Evolutionary conservation across 148 eudicot species (phyloP), one percentile per base, ranked within the genome.

Genomic region (Vaccinium macrocarpon): DNA sequence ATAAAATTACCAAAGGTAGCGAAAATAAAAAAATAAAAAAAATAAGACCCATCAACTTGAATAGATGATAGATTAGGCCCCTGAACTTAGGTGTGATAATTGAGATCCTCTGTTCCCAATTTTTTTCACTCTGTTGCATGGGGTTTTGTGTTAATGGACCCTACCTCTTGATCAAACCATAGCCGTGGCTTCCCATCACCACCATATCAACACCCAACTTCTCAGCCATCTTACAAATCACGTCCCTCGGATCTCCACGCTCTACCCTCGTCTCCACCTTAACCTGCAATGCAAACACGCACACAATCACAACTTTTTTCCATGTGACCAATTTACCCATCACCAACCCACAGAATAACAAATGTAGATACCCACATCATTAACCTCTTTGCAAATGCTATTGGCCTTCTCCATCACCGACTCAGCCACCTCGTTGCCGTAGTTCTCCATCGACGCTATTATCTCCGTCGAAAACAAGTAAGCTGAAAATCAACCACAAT

Each of bases 161-260:
- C 29, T 10, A 95, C 97, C 98, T 95, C 78, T 93, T 89, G 72
- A 92, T 73, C 27, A 83, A 75, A 76, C 98, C 93, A 73, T 93
- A 94, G 52, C 95, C 97, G 62, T 90, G 98, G 86, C 94, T 91
- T 61, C 98, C 98, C 92, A 93, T 87, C 48, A 95, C 94, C 50
- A 93, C 88, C 89, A 95, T 74, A 68, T 93, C 95, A 27, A 92
- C 91, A 18, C 78, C 71, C 78, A 92, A 71, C 35, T 35, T 85
- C 76, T 95, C 91, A 1, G 87, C 95, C 90, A 82, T 89, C 70
- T 90, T 81, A 66, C 96, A 95, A 23, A 95, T 95, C 86, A 92
- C 91, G 77, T 92, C 96, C 82, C 94, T 90, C 35, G 97, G 89
- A 89, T 95, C 93, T 42, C 98, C 98, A 81, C 80, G 73, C 84